Percentiles rank a stretch among this genome's conserved stretches.
Evolutionary conservation across 2,329 filamentous ascomycete species (phyloP).

Genomic region (Dryadomyces sulphureus): DNA sequence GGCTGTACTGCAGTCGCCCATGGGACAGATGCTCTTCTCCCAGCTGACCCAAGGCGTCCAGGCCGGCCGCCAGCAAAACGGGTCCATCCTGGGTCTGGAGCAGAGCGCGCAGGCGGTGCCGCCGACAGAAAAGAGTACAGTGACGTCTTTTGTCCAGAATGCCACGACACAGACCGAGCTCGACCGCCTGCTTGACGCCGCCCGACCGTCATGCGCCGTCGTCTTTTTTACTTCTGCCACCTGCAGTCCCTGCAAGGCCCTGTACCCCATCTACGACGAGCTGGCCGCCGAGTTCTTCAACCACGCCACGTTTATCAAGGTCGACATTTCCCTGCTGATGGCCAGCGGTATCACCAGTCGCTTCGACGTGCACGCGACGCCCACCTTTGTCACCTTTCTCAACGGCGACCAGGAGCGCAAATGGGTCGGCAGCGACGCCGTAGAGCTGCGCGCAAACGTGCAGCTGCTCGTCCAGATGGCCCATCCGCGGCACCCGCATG

Average conservation of each 20-base stretch:
- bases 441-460: constrained; percentile 55
- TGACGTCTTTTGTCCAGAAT: background rate
- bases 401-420: constrained; percentile 60
- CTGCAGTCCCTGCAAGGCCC: constrained; percentile 68
- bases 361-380: constrained; percentile 62
- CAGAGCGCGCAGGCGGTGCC: constrained; percentile 9
- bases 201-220: constrained; percentile 55
- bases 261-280: constrained; percentile 71
- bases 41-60: constrained; percentile 42
- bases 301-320: constrained; percentile 62
- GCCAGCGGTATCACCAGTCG: constrained; percentile 48
- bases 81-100: constrained; percentile 38
- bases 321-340: constrained; percentile 49
- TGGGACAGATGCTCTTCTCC: constrained; percentile 76
- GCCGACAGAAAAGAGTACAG: background rate
- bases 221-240: constrained; percentile 88
- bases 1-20: constrained; percentile 70
- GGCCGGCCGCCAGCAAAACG: constrained; percentile 30
- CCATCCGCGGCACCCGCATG: constrained; percentile 62
- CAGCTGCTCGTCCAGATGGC: constrained; percentile 62
- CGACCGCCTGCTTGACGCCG: constrained; percentile 41
- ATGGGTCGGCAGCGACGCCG: constrained; percentile 65
- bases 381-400: constrained; percentile 78
- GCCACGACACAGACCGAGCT: constrained; percentile 28
- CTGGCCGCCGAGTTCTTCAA: constrained; percentile 58